Percentiles rank a stretch among this genome's conserved stretches.
Conservation (phyloP, 768 basidiomycete genomes). For the Macrolepiota dolichaula region DNA sequence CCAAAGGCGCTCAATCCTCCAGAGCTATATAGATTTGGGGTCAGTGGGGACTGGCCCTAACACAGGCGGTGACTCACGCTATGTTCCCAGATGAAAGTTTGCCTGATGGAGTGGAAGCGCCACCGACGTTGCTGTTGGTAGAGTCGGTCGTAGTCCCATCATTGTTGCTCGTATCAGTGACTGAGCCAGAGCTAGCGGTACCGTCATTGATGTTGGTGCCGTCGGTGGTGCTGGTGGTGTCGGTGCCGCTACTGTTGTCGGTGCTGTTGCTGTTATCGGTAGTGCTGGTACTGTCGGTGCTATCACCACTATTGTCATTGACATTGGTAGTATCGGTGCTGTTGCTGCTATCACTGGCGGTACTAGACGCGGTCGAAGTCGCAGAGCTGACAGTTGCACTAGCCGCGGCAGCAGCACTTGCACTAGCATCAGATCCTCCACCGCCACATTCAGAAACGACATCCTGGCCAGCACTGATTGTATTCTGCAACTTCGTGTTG, state of each 20-base stretch:
- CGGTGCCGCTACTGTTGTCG: background rate
- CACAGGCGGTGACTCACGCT: background rate
- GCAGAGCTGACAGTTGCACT: background rate
- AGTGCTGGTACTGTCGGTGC: background rate
- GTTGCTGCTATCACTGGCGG: background rate
- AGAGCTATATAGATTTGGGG: background rate
- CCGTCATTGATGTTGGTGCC: background rate
- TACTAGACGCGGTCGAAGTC: background rate
- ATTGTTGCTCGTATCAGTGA: background rate
- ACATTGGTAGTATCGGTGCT: background rate
- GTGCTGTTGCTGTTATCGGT: background rate
- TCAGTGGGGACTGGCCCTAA: background rate
- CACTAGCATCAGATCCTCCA: background rate
- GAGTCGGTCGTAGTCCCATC: background rate
- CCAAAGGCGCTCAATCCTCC: background rate
- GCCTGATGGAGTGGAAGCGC: background rate
- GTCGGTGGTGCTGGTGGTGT: background rate
- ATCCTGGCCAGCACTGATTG: slow-evolving; percentile 19
- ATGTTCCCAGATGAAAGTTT: background rate
- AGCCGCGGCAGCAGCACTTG: background rate
- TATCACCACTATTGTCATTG: background rate
- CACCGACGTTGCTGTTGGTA: background rate
- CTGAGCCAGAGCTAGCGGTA: background rate
- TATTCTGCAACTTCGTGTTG: slow-evolving; percentile 16
- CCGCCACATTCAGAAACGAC: slow-evolving; percentile 20